Base-by-base conservation (phyloP, 2,329 filamentous ascomycete species). In the Xylariales sp. region DNA sequence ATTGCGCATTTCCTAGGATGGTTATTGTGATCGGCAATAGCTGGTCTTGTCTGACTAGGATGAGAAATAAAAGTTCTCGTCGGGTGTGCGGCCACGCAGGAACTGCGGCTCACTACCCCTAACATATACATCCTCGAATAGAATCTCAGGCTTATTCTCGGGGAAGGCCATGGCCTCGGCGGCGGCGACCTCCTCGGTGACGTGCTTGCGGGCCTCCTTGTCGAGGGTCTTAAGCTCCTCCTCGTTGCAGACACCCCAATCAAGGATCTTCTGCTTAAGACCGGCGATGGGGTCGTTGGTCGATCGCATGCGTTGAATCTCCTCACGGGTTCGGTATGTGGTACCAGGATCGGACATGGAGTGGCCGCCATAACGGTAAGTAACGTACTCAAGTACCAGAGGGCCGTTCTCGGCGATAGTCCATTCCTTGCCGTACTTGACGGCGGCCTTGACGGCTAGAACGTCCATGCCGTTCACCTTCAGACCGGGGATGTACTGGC, bases 391-490 rank as follows among this genome's bases (percentile, higher is more conserved):
- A 82, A 97, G 91, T 77, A 99, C 96, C 71, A 99, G 88, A 73
- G 96, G 96, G 71, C 95, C 95, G 82, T 97, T 94, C 81, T 91
- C 94, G 69, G 88, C 85, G 68, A 87, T 84, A 73, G 93, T 91
- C 86, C 91, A 97, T 79, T 97, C 88, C 86, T 96, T 97, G 79
- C 91, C 94, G 85, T 97, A 94, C 83, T 95, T 87, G 77, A 97
- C 94, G 72, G 96, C 96, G 61, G 95, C 94, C 89, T 97, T 97
- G 82, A 97, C 95, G 72, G 96, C 95, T 71, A 99, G 92, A 76
- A 97, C 94, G 81, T 99, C 96, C 96, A 99, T 99, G 79, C 93
- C 96, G 85, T 99, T 99, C 83, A 99, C 93, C 89, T 99, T 99
- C 77, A 99, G 90, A 85, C 96, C 96, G 66, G 96, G 95, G 75